phyloP scores from a whole-genome alignment of 139 green algal species.

The Yamagishiella unicocca region DNA sequence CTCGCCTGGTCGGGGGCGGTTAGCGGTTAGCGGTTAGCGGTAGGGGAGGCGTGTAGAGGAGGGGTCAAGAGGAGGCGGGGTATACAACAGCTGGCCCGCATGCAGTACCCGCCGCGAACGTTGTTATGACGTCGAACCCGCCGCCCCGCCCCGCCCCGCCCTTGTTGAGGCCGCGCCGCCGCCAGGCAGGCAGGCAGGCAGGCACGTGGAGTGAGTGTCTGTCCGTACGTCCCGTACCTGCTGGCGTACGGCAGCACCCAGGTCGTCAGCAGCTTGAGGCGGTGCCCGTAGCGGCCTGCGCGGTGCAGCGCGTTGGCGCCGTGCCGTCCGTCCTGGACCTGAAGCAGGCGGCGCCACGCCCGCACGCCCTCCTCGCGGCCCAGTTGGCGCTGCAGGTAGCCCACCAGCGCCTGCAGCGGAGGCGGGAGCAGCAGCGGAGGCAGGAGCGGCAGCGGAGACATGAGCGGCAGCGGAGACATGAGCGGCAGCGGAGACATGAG shows the following conservation, averaged over 20 bases:
- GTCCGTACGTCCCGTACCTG: background rate
- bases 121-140: background rate
- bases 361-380: background rate
- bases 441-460: background rate
- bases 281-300: constrained; percentile 4
- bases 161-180: background rate
- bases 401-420: background rate
- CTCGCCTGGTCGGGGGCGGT: background rate
- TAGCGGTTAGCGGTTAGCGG: background rate
- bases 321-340: background rate
- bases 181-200: no score
- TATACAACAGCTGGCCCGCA: background rate
- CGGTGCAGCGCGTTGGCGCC: background rate
- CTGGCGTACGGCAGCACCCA: constrained; percentile 22
- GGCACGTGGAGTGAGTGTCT: no score
- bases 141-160: background rate
- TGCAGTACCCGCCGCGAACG: background rate
- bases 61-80: background rate
- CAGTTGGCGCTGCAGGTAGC: background rate
- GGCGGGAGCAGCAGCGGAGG: background rate
- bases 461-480: background rate
- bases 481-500: background rate
- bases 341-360: background rate
- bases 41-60: background rate
- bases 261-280: background rate